These are phyloP conservation scores for Stephanodiscus minutulus DNA, from an alignment of 108 stramenopile genomes.

Conservation along the genomic window DNA sequence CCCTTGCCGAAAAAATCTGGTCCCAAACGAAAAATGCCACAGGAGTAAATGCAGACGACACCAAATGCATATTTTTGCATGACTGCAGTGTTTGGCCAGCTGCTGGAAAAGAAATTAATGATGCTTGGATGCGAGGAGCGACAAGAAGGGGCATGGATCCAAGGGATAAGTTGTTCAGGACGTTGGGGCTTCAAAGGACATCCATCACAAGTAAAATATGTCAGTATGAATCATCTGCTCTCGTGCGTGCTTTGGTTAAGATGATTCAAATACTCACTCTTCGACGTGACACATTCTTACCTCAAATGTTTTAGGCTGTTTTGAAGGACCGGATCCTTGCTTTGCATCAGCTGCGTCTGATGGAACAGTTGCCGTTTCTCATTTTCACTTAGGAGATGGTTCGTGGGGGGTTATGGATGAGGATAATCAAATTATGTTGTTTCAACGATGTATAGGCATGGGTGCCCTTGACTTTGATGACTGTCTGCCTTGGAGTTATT, in stretches of 20 bases:
- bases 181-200: conserved; percentile 15
- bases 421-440: conserved; percentile 38
- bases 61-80: background rate
- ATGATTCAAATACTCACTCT: background rate
- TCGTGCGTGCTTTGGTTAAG: background rate
- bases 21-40: background rate
- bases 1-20: conserved; percentile 27
- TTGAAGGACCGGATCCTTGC: conserved; percentile 25
- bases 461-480: conserved; percentile 9
- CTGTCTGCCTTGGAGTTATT: background rate
- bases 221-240: conserved; percentile 19
- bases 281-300: background rate
- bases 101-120: conserved; percentile 46
- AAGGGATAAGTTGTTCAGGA: conserved; percentile 9
- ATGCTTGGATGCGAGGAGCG: conserved; percentile 25
- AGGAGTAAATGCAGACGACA: background rate
- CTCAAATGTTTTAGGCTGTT: conserved; percentile 22
- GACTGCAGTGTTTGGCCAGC: conserved; percentile 47
- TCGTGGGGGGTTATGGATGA: conserved; percentile 37
- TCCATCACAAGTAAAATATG: conserved; percentile 35
- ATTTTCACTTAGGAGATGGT: conserved; percentile 24
- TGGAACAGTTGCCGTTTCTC: conserved; percentile 45
- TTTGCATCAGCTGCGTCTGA: conserved; percentile 46
- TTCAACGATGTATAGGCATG: conserved; percentile 37
- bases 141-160: background rate